Percentiles rank a stretch among this genome's conserved stretches.
Evolutionary conservation across 345 rosid genomes (phyloP).

Genomic region (Gossypium turneri): DNA sequence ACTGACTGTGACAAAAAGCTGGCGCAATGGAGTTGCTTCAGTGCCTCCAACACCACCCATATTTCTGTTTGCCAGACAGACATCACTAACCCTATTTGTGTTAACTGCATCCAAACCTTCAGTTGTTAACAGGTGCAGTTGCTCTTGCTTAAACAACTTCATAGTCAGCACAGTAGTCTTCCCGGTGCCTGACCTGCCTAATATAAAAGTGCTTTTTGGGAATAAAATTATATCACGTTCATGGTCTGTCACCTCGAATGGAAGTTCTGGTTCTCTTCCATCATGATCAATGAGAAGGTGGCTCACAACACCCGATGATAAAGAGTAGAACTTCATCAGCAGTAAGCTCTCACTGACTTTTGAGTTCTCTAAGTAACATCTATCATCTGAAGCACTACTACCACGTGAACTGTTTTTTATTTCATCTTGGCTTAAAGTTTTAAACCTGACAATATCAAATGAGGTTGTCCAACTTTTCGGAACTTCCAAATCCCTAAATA

Average conservation of each 20-base stretch:
- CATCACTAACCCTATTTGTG: background rate
- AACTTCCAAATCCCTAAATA: conserved; percentile 43
- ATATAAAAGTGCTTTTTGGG: conserved; percentile 39
- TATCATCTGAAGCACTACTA: conserved; percentile 12
- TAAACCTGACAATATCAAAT: conserved; percentile 24
- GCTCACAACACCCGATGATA: conserved; percentile 31
- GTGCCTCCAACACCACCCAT: conserved; percentile 11
- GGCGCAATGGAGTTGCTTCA: conserved; percentile 23
- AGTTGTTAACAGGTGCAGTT: conserved; percentile 23
- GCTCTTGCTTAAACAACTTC: conserved; percentile 43
- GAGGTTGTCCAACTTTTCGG: conserved; percentile 38
- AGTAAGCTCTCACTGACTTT: conserved; percentile 48
- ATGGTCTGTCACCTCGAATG: conserved; percentile 48
- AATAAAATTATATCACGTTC: conserved; percentile 35
- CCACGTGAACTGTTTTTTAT: conserved; percentile 13
- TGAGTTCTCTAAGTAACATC: conserved; percentile 32
- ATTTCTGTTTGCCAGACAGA: background rate
- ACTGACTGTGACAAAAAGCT: conserved; percentile 56
- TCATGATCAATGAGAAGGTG: conserved; percentile 39
- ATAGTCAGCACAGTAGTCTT: conserved; percentile 51
- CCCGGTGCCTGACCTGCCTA: conserved; percentile 60
- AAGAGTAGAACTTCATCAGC: conserved; percentile 49
- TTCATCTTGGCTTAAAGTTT: conserved; percentile 18
- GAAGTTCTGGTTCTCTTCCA: conserved; percentile 40
- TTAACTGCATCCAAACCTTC: conserved; percentile 18